phyloP scores from a whole-genome alignment of 2,329 filamentous ascomycete species.

The Diaporthe nobilis region DNA sequence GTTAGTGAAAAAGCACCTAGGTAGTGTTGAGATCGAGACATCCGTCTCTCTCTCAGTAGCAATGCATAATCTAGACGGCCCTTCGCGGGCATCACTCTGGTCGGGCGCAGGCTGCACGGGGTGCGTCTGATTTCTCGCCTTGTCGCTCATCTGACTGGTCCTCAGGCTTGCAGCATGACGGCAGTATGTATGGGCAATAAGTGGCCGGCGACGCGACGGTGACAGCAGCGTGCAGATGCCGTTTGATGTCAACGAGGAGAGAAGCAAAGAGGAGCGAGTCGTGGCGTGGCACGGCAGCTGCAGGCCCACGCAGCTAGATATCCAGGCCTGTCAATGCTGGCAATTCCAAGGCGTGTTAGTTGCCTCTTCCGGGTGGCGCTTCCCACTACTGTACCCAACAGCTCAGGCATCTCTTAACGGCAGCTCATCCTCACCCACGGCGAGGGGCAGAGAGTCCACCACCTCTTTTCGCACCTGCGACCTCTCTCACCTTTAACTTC shows the following conservation, averaged over 20 bases:
- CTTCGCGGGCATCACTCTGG: not conserved
- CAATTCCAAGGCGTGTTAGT: conserved; percentile 22
- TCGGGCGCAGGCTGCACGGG: not conserved
- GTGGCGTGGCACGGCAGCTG: conserved; percentile 38
- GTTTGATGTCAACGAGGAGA: conserved; percentile 6
- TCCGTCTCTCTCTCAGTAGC: not conserved
- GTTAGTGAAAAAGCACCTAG: not conserved
- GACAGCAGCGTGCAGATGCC: conserved; percentile 13
- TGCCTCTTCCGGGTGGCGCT: conserved; percentile 25
- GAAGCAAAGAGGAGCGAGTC: conserved; percentile 30
- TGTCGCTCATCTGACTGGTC: not conserved
- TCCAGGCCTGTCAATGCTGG: conserved; percentile 6
- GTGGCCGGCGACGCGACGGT: not conserved
- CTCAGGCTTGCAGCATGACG: not conserved
- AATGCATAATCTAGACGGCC: not conserved
- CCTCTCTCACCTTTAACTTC: not conserved
- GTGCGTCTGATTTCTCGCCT: not conserved
- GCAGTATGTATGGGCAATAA: not conserved
- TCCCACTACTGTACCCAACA: not conserved
- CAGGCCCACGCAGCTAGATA: conserved; percentile 30
- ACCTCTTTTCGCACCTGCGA: not conserved
- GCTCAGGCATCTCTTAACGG: not conserved
- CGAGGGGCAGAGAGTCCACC: not conserved
- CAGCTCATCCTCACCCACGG: not conserved
- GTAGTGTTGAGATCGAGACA: not conserved